Percentiles rank a stretch among this genome's conserved stretches.
phyloP scores from a whole-genome alignment of 2,329 filamentous ascomycete species.

The Stachybotrys echinatus region DNA sequence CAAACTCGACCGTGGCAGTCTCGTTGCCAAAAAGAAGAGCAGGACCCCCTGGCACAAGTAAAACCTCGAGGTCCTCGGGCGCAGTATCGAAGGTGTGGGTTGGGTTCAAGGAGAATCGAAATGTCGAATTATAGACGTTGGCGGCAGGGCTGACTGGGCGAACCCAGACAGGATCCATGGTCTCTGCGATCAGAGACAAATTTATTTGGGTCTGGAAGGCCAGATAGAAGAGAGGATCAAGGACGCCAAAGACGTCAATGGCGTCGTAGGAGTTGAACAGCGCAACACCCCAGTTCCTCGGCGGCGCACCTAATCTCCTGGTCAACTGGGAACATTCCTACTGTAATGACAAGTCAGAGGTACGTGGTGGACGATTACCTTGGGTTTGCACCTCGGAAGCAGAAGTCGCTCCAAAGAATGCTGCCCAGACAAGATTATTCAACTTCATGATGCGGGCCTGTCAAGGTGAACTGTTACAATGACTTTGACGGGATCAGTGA shows the following conservation, averaged over 20 bases:
- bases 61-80: slow-evolving; percentile 43
- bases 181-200: slow-evolving; percentile 31
- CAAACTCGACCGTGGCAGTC: slow-evolving; percentile 27
- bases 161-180: slow-evolving; percentile 32
- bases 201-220: slow-evolving; percentile 25
- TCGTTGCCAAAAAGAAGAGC: slow-evolving; percentile 33
- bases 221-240: slow-evolving; percentile 36
- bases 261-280: slow-evolving; percentile 5
- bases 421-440: too few species aligned
- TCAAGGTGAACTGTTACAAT: too few species aligned
- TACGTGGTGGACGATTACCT: too few species aligned
- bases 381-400: too few species aligned
- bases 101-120: slow-evolving; percentile 27
- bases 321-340: too few species aligned
- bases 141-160: slow-evolving; percentile 5
- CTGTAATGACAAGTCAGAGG: too few species aligned
- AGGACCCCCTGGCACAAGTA: slow-evolving; percentile 58
- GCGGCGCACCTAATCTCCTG: neutral
- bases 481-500: too few species aligned
- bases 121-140: slow-evolving; percentile 18
- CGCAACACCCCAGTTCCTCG: neutral
- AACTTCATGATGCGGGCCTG: too few species aligned
- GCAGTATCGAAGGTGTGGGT: slow-evolving; percentile 46
- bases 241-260: slow-evolving; percentile 32
- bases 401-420: too few species aligned